phyloP scores from a whole-genome alignment of 2,329 filamentous ascomycete genomes.

The Podosphaera xanthii region DNA sequence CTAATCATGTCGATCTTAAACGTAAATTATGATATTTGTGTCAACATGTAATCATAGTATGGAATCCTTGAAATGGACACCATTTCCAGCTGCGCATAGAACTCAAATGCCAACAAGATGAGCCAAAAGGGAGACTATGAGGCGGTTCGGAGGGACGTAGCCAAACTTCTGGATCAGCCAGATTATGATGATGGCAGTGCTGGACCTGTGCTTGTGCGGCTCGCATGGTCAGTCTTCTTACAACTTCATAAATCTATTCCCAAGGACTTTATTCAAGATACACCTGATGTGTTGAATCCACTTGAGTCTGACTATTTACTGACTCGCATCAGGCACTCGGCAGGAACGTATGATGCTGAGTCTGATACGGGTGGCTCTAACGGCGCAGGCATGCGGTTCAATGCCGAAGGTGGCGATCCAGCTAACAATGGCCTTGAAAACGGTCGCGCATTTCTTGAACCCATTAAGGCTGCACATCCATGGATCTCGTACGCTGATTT shows the following conservation, averaged over 20 bases:
- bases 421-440: conserved; percentile 42
- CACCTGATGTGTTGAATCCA: too few species aligned
- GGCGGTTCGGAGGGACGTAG: conserved; percentile 30
- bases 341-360: conserved; percentile 35
- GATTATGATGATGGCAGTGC: conserved; percentile 42
- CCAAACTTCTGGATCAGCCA: conserved; percentile 30
- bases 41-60: background rate
- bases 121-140: conserved; percentile 40
- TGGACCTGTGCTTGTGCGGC: conserved; percentile 37
- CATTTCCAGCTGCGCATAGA: background rate
- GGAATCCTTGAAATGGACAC: background rate
- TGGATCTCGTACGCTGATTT: conserved; percentile 45
- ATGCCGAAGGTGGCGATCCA: conserved; percentile 38
- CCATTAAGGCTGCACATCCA: conserved; percentile 31
- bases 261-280: too few species aligned
- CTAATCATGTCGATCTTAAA: too few species aligned
- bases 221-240: conserved; percentile 29
- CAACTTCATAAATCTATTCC: background rate
- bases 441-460: conserved; percentile 39
- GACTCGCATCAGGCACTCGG: conserved; percentile 26
- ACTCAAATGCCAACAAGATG: conserved; percentile 7
- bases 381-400: conserved; percentile 43
- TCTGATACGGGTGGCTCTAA: conserved; percentile 40
- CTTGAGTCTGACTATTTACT: too few species aligned
- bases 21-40: background rate